Base-by-base conservation (phyloP, 768 basidiomycete genomes). In the Termitomyces sp. region DNA sequence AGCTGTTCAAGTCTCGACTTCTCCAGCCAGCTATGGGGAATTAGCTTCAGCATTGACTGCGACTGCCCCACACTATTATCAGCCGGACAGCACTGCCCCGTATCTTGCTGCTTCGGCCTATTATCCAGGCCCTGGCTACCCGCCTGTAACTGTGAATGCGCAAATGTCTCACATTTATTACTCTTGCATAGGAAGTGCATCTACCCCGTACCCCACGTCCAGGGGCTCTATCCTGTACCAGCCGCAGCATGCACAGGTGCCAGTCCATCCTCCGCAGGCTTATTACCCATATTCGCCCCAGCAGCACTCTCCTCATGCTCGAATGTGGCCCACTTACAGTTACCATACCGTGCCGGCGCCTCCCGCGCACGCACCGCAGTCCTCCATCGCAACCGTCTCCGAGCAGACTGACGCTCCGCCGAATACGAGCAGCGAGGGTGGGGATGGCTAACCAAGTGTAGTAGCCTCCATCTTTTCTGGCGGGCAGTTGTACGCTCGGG, bases 401-500 rank as follows among this genome's bases (percentile, higher is more conserved):
- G 42, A 44, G 22, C 47, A 41, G 30, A 45, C 35, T 32, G 44
- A n/a, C 21, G 44, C 44, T 41, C 32, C 41, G 28, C 41, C 40
- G 8, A 21, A 22, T 11, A 21, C 37, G 17, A 53, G 22, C 32
- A 45, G 51, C 10, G 42, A 58, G n/a, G 37, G 45, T 17, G 53
- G n/a, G 35, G 58, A 40, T 10, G 54, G 56, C 30, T 57, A 22
- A 50, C 2, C 4, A 11, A 17, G 12, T 11, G 15, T 45, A 24
- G 32, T 17, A 44, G 28, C 17, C 14, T 40, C 12, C 35, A 14
- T 21, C 15, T 24, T n/a, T 30, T 34, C 37, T 53, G 56, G 59
- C 56, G 50, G 56, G 59, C 59, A 58, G 59, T 55, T 53, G 56
- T 60, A 60, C 56, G 24, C 56, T 60, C 56, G 59, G 56, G 59